Percentiles rank a stretch among this genome's conserved stretches.
These are phyloP conservation scores for Heracleum sosnowskyi DNA, from an alignment of 129 eudicot genomes.

Conservation along the genomic window DNA sequence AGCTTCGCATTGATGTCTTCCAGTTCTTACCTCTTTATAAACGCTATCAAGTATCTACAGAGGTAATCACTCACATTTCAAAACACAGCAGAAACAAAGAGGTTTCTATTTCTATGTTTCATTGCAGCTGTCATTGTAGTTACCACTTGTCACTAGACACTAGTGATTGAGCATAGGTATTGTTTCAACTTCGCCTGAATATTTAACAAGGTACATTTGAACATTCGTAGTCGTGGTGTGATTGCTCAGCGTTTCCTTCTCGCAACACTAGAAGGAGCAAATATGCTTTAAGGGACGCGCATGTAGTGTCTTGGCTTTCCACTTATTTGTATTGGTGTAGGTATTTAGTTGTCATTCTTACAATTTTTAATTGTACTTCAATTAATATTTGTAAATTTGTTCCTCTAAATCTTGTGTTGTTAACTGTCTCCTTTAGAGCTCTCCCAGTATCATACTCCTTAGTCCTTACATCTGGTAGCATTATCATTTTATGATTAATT, in stretches of 20 bases:
- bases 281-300: not conserved
- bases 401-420: not conserved
- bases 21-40: not conserved
- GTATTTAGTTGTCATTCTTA: not conserved
- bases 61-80: not conserved
- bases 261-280: not conserved
- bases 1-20: not conserved
- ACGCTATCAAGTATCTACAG: not conserved
- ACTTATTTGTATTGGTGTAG: not conserved
- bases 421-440: too few species aligned
- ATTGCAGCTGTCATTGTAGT: not conserved
- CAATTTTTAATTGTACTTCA: not conserved
- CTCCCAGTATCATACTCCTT: not conserved
- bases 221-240: not conserved
- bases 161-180: not conserved
- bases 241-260: not conserved
- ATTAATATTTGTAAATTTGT: not conserved
- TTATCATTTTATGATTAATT: too few species aligned
- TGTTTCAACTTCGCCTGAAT: not conserved
- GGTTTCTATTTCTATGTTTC: not conserved
- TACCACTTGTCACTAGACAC: too few species aligned
- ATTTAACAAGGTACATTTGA: not conserved
- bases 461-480: not conserved
- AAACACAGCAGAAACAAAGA: not conserved
- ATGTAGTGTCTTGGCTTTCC: not conserved